A percentile compares a stretch with the other conserved stretches of the same genome.
Conservation (phyloP, 805 yeast species). For the Sungouiozyma intestinalis region DNA sequence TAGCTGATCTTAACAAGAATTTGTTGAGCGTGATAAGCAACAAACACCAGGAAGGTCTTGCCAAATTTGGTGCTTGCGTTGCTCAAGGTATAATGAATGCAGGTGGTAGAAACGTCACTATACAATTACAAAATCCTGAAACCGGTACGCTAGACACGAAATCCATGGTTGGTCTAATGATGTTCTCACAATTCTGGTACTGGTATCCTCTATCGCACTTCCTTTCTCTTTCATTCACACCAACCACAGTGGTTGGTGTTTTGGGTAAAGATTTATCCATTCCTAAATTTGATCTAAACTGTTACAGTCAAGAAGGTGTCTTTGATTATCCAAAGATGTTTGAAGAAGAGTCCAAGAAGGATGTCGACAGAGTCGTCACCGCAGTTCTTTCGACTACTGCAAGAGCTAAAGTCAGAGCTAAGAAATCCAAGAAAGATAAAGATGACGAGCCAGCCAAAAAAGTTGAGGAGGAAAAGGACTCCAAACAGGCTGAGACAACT, state of each 20-base stretch:
- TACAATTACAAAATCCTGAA: conserved; percentile 76
- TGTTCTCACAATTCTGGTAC: conserved; percentile 92
- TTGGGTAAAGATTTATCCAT: conserved; percentile 66
- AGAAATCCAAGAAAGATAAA: conserved; percentile 46
- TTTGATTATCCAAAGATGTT: conserved; percentile 86
- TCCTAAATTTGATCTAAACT: conserved; percentile 72
- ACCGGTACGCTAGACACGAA: conserved; percentile 84
- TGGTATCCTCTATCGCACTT: conserved; percentile 98
- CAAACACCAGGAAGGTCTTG: conserved; percentile 93
- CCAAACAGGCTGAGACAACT: conserved; percentile 15
- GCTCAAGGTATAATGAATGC: conserved; percentile 98
- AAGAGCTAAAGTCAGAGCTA: conserved; percentile 88
- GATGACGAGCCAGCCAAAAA: conserved; percentile 30
- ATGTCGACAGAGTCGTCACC: conserved; percentile 79
- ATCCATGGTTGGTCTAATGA: conserved; percentile 84
- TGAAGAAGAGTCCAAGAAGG: conserved; percentile 69
- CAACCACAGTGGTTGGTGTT: conserved; percentile 84
- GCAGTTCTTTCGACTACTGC: conserved; percentile 93
- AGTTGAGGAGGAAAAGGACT: conserved; percentile 23
- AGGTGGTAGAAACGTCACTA: conserved; percentile 96
- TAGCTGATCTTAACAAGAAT: conserved; percentile 61
- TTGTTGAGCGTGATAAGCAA: conserved; percentile 68
- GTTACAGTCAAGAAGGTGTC: conserved; percentile 67
- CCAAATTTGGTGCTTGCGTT: conserved; percentile 93
- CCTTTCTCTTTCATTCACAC: conserved; percentile 80